Conservation (phyloP, 2,329 filamentous ascomycete species). For the Aspergillus sp. region DNA sequence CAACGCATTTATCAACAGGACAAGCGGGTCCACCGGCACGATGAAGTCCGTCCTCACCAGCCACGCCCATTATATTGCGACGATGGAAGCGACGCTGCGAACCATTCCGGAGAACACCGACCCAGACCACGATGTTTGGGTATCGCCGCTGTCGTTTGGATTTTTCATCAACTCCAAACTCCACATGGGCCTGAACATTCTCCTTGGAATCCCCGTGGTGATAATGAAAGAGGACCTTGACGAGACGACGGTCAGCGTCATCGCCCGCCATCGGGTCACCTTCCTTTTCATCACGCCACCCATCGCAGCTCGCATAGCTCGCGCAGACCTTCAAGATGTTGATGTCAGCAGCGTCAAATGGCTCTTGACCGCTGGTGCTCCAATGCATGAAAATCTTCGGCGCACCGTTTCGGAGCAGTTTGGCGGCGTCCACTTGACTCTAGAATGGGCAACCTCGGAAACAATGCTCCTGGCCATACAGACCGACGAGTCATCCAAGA, state of each 20-base stretch:
- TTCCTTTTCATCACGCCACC: conserved; percentile 18
- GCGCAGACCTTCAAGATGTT: conserved; percentile 5
- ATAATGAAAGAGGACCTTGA: conserved; percentile 11
- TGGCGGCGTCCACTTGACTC: conserved; percentile 10
- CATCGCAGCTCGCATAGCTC: conserved; percentile 13
- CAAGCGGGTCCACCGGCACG: conserved; percentile 12
- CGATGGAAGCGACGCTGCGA: conserved; percentile 11
- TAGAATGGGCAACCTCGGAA: conserved; percentile 17
- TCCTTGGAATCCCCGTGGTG: conserved; percentile 19
- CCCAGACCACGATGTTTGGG: conserved; percentile 13
- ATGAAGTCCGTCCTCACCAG: conserved; percentile 15
- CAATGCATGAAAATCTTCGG: conserved; percentile 15
- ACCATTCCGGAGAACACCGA: conserved; percentile 16
- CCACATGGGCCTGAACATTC: conserved; percentile 16
- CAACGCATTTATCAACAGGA: conserved; percentile 14
- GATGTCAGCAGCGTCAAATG: conserved; percentile 16
- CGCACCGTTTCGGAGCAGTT: conserved; percentile 11
- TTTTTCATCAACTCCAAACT: conserved; percentile 22
- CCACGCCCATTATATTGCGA: conserved; percentile 14
- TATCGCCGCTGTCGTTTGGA: conserved; percentile 15
- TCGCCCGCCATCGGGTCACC: conserved; percentile 11
- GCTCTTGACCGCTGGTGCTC: conserved; percentile 16
- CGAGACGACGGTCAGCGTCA: conserved; percentile 9
- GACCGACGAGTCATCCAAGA: conserved; percentile 8
- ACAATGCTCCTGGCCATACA: conserved; percentile 18